These are phyloP conservation scores for Colletotrichum acutatum DNA, from an alignment of 2,329 filamentous ascomycete genomes.

Conservation along the genomic window DNA sequence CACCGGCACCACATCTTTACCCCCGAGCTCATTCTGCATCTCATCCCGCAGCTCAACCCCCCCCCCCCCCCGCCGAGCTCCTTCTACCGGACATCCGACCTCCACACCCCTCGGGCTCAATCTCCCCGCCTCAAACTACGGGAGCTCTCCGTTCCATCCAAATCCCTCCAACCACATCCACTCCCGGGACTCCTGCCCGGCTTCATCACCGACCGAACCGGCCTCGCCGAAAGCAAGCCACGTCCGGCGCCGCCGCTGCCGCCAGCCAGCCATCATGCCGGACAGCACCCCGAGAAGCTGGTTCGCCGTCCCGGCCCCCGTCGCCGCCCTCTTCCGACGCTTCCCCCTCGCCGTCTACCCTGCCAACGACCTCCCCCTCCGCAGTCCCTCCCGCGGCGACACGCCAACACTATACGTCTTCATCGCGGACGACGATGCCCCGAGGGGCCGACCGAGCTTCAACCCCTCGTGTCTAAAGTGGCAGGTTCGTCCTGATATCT, in stretches of 20 bases:
- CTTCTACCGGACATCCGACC: neutral
- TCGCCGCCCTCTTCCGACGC: constrained; percentile 84
- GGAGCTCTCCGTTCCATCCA: neutral
- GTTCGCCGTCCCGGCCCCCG: constrained; percentile 75
- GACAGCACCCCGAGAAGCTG: constrained; percentile 42
- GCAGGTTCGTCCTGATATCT: constrained; percentile 74
- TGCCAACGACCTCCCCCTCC: constrained; percentile 77
- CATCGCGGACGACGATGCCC: constrained; percentile 71
- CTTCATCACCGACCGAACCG: constrained; percentile 5
- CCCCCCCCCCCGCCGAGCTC: neutral
- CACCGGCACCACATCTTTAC: neutral
- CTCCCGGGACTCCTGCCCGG: neutral
- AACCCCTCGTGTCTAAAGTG: constrained; percentile 96
- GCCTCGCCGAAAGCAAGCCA: constrained; percentile 21
- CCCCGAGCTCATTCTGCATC: neutral
- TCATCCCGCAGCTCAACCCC: neutral
- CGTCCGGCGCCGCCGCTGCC: neutral
- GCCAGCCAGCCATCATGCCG: constrained; percentile 26
- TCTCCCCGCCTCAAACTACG: neutral
- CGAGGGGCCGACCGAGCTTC: constrained; percentile 75
- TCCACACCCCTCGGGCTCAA: neutral
- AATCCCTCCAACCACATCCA: neutral
- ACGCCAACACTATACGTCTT: constrained; percentile 81
- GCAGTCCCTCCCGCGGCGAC: constrained; percentile 57
- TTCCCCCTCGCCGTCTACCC: constrained; percentile 85